A percentile compares a stretch with the other conserved stretches of the same genome.
Evolutionary conservation across 208 protist genomes (phyloP).

Genomic region (Crithidia thermophila): DNA sequence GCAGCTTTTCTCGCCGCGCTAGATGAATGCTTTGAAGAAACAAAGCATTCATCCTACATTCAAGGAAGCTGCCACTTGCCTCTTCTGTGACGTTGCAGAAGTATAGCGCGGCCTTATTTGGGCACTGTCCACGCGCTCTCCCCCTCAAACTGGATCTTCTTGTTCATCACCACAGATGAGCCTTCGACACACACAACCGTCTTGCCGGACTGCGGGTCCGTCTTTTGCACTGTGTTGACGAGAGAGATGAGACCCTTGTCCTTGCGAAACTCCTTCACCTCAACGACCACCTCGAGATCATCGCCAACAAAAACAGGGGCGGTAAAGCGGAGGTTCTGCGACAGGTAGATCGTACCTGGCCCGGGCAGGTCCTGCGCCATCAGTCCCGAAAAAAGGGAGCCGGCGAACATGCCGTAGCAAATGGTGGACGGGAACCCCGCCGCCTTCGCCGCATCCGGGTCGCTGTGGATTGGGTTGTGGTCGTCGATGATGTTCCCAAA

Average conservation of each 20-base stretch:
- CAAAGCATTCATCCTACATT: no score
- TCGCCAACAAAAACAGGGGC: conserved; percentile 80
- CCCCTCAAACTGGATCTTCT: conserved; percentile 74
- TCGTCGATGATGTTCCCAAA: conserved; percentile 82
- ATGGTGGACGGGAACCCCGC: conserved; percentile 78
- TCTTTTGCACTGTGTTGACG: conserved; percentile 59
- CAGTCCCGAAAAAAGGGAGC: conserved; percentile 82
- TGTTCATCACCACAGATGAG: conserved; percentile 83
- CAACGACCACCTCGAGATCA: conserved; percentile 63
- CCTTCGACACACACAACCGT: conserved; percentile 73
- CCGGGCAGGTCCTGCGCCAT: conserved; percentile 84
- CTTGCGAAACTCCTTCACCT: conserved; percentile 69
- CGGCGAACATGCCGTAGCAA: conserved; percentile 82
- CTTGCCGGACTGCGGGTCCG: conserved; percentile 48
- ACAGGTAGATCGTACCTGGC: conserved; percentile 80
- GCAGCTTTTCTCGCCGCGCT: no score
- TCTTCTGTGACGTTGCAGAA: no score
- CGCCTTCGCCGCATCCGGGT: conserved; percentile 59
- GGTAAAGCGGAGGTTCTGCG: conserved; percentile 80
- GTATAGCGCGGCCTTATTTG: no score
- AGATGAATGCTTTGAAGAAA: no score
- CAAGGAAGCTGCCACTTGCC: no score
- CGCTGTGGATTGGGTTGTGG: conserved; percentile 83
- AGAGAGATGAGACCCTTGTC: conserved; percentile 71
- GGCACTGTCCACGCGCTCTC: conserved; percentile 74